Percentiles rank a stretch among this genome's conserved stretches.
These are phyloP conservation scores for Hypericum androsaemum DNA, from an alignment of 345 rosid species.

Conservation along the genomic window DNA sequence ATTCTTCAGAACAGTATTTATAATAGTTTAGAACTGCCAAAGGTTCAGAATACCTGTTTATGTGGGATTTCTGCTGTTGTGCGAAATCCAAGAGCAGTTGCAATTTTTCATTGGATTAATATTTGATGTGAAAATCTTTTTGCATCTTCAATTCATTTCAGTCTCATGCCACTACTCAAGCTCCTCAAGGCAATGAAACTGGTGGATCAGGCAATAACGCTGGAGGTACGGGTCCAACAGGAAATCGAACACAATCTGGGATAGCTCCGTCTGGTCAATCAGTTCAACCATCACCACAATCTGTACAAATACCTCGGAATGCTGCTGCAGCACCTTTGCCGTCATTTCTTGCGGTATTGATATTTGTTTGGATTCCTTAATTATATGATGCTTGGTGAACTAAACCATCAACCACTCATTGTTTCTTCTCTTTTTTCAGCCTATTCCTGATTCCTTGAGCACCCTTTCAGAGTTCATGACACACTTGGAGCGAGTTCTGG, in stretches of 20 bases:
- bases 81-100: not conserved
- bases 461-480: constrained; percentile 65
- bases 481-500: constrained; percentile 58
- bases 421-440: constrained; percentile 36
- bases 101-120: not conserved
- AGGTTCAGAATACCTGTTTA: no score
- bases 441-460: constrained; percentile 73
- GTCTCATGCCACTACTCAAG: constrained; percentile 37
- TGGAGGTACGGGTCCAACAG: constrained; percentile 40
- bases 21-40: no score
- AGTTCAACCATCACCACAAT: constrained; percentile 46
- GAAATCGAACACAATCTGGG: constrained; percentile 41
- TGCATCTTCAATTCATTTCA: constrained; percentile 18
- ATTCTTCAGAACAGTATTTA: no score
- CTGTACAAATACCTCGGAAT: constrained; percentile 48
- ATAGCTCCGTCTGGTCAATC: constrained; percentile 42
- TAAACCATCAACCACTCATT: not conserved
- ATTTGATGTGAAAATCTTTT: not conserved
- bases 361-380: constrained; percentile 2
- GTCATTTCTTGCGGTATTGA: constrained; percentile 45
- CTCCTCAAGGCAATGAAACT: constrained; percentile 42
- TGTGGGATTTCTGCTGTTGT: not conserved
- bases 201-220: constrained; percentile 26
- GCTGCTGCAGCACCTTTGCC: constrained; percentile 53
- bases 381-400: not conserved